phyloP scores from a whole-genome alignment of 2,329 filamentous ascomycete genomes.

The Fusarium multiceps region DNA sequence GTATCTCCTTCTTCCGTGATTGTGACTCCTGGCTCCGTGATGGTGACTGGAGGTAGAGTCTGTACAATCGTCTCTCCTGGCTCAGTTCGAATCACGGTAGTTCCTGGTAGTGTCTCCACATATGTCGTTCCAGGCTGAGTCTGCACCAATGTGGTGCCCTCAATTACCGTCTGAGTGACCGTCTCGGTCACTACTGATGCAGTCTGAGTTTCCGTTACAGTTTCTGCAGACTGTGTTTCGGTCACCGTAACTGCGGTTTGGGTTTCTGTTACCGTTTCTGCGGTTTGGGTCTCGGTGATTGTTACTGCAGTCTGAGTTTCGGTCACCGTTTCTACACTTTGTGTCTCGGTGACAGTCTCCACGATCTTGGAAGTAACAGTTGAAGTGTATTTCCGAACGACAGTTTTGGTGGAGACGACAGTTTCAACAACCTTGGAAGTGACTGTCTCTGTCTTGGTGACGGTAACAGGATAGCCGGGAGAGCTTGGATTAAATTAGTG shows the following conservation, averaged over 20 bases:
- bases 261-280: conserved; percentile 2
- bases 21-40: conserved; percentile 7
- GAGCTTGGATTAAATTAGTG: conserved; percentile 9
- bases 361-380: neutral
- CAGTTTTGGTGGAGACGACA: neutral
- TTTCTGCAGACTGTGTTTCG: neutral
- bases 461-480: conserved; percentile 3
- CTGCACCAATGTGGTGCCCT: conserved; percentile 17
- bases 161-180: neutral
- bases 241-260: neutral
- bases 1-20: conserved; percentile 7
- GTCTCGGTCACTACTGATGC: neutral
- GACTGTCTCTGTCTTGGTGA: neutral
- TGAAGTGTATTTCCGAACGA: neutral
- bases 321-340: neutral
- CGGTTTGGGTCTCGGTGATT: neutral
- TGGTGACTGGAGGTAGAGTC: neutral
- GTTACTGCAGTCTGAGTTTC: neutral
- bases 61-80: conserved; percentile 6
- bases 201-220: conserved; percentile 4
- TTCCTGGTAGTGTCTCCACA: neutral
- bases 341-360: neutral
- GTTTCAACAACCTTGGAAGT: conserved; percentile 11
- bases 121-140: neutral
- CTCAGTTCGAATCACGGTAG: conserved; percentile 6